Evolutionary conservation across 768 basidiomycete species (phyloP).

Genomic region (Tricholoma bakamatsutake): DNA sequence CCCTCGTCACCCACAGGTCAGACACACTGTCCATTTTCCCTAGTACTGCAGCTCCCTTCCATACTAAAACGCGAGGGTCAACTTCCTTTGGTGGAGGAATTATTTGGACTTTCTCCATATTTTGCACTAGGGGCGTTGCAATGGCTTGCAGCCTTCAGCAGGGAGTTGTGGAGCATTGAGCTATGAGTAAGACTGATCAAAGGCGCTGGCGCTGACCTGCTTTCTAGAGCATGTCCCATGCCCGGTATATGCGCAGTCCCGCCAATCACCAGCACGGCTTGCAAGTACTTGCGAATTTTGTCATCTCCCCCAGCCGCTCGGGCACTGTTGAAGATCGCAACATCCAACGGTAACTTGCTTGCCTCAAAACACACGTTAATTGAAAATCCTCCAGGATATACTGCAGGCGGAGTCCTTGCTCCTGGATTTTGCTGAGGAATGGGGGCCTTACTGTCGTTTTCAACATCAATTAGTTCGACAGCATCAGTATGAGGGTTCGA

Average conservation of each 20-base stretch:
- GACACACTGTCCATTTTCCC: slow-evolving; percentile 86
- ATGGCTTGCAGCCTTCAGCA: slow-evolving; percentile 66
- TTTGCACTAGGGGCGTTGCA: slow-evolving; percentile 72
- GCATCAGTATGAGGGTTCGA: slow-evolving; percentile 18
- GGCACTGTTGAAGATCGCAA: slow-evolving; percentile 89
- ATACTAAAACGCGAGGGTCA: slow-evolving; percentile 83
- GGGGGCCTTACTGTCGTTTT: slow-evolving; percentile 35
- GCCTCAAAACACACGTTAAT: slow-evolving; percentile 84
- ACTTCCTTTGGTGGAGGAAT: slow-evolving; percentile 94
- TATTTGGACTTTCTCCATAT: slow-evolving; percentile 86
- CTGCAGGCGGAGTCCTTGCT: slow-evolving; percentile 13
- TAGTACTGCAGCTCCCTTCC: slow-evolving; percentile 93
- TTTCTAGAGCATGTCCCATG: slow-evolving; percentile 81
- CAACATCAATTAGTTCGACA: slow-evolving; percentile 45
- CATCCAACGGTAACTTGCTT: slow-evolving; percentile 85
- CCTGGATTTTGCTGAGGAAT: slow-evolving; percentile 18
- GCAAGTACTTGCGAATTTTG: slow-evolving; percentile 83
- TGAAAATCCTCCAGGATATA: slow-evolving; percentile 39
- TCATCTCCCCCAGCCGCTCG: slow-evolving; percentile 86
- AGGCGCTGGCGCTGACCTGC: slow-evolving; percentile 50
- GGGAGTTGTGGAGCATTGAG: background rate
- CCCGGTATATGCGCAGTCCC: slow-evolving; percentile 78
- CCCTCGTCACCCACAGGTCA: slow-evolving; percentile 83
- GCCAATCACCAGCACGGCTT: slow-evolving; percentile 83
- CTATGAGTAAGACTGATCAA: background rate